These are phyloP conservation scores for Aureobasidium sp. DNA, from an alignment of 2,329 filamentous ascomycete genomes.

Conservation along the genomic window DNA sequence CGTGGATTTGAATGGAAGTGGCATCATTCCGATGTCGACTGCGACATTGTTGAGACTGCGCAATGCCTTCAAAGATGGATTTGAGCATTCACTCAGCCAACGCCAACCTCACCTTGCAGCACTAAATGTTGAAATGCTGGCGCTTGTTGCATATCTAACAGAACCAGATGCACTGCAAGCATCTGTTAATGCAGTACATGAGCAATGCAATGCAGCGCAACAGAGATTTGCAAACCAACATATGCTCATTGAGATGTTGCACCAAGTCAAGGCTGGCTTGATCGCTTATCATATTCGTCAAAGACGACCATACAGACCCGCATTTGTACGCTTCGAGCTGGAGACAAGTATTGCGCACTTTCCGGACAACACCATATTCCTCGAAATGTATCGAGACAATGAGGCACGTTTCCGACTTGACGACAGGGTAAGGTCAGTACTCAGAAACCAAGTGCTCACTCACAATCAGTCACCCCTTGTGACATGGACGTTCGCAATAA, in stretches of 20 bases:
- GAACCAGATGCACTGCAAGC: constrained; percentile 26
- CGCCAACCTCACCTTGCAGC: constrained; percentile 43
- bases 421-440: constrained; percentile 63
- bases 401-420: constrained; percentile 64
- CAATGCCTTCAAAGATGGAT: constrained; percentile 38
- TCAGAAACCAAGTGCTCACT: constrained; percentile 38
- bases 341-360: constrained; percentile 54
- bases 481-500: constrained; percentile 48
- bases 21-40: not conserved
- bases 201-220: constrained; percentile 34
- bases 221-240: not conserved
- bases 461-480: constrained; percentile 32
- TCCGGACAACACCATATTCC: constrained; percentile 68
- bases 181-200: constrained; percentile 33
- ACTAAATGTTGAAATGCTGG: constrained; percentile 52
- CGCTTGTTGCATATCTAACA: constrained; percentile 60
- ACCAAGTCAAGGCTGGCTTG: constrained; percentile 61
- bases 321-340: constrained; percentile 55
- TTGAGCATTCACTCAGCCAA: constrained; percentile 49
- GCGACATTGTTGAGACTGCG: not conserved
- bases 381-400: constrained; percentile 64
- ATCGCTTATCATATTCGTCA: constrained; percentile 57
- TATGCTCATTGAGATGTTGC: constrained; percentile 46
- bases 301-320: constrained; percentile 58
- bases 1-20: not conserved